Evolutionary conservation across 2,329 filamentous ascomycete species (phyloP), one percentile per base, ranked within the genome.

Genomic region (Diaporthe citri): DNA sequence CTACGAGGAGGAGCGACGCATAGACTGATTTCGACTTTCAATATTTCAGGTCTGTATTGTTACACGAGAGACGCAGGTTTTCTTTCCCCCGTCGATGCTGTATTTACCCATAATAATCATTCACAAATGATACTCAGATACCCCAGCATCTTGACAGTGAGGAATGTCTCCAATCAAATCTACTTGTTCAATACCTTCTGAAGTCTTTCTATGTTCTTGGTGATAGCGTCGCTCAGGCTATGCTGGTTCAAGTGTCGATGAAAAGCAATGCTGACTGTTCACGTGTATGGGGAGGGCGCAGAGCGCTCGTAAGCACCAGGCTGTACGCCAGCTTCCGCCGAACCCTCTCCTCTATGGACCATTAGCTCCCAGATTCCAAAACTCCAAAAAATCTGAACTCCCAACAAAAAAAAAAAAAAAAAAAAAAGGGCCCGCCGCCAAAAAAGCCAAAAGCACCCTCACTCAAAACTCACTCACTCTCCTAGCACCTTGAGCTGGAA

Each of bases 401-500:
- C n/a, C n/a, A n/a, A n/a, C n/a, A n/a, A n/a, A n/a, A n/a, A n/a
- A n/a, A n/a, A n/a, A n/a, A n/a, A n/a, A n/a, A n/a, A n/a, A n/a
- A n/a, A n/a, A n/a, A n/a, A n/a, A n/a, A n/a, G n/a, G n/a, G n/a
- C n/a, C n/a, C n/a, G n/a, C n/a, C n/a, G n/a, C 17, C n/a, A 28
- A 41, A 2, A 48, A 20, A n/a, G n/a, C 25, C 9, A 48, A 31
- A 22, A 48, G 5, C 17, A 22, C 43, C 2, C 41, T 34, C 41
- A 34, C 41, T 9, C 10, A 8, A 12, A 41, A 25, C 34, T 39
- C 13, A 39, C 20, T 28, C n/a, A 36, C 6, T 28, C 57, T 34
- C 31, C 69, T 25, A 10, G n/a, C 28, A 64, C 6, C 52, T 48
- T 34, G 20, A 25, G n/a, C 51, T 76, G 66, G 55, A 78, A 77